phyloP scores from a whole-genome alignment of 2,329 filamentous ascomycete genomes.

The Didymella glomerata region DNA sequence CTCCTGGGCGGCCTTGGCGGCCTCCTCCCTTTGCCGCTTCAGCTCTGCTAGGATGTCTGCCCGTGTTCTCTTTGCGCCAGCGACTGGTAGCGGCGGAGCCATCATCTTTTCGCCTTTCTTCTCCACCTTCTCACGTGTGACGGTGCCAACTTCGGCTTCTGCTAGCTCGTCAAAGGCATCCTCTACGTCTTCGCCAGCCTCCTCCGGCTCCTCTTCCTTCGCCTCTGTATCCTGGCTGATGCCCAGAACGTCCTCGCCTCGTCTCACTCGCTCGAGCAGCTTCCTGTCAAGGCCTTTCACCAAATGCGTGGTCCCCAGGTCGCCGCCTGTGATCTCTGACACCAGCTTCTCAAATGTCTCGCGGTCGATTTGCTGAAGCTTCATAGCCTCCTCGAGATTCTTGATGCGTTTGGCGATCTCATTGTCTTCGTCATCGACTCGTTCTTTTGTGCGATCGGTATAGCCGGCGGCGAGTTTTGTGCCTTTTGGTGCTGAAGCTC shows the following conservation, averaged over 20 bases:
- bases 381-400: slow-evolving; percentile 81
- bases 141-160: slow-evolving; percentile 73
- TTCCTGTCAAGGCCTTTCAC: slow-evolving; percentile 92
- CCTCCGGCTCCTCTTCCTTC: slow-evolving; percentile 36
- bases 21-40: slow-evolving; percentile 62
- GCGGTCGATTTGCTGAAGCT: slow-evolving; percentile 83
- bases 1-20: slow-evolving; percentile 53
- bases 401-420: slow-evolving; percentile 73
- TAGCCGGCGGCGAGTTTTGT: slow-evolving; percentile 82
- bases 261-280: slow-evolving; percentile 73
- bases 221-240: slow-evolving; percentile 47
- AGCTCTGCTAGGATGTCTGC: slow-evolving; percentile 68
- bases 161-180: slow-evolving; percentile 63
- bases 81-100: slow-evolving; percentile 50
- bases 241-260: slow-evolving; percentile 66
- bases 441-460: slow-evolving; percentile 76
- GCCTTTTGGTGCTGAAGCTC: slow-evolving; percentile 82
- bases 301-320: slow-evolving; percentile 81
- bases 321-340: slow-evolving; percentile 81
- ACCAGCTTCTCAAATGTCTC: slow-evolving; percentile 78
- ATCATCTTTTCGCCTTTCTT: slow-evolving; percentile 63
- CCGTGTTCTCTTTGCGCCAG: slow-evolving; percentile 62
- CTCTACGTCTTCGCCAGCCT: slow-evolving; percentile 49
- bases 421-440: slow-evolving; percentile 62
- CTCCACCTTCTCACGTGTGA: slow-evolving; percentile 66